These are phyloP conservation scores for Suhomyces faveliae DNA, from an alignment of 805 yeast genomes.

Conservation along the genomic window DNA sequence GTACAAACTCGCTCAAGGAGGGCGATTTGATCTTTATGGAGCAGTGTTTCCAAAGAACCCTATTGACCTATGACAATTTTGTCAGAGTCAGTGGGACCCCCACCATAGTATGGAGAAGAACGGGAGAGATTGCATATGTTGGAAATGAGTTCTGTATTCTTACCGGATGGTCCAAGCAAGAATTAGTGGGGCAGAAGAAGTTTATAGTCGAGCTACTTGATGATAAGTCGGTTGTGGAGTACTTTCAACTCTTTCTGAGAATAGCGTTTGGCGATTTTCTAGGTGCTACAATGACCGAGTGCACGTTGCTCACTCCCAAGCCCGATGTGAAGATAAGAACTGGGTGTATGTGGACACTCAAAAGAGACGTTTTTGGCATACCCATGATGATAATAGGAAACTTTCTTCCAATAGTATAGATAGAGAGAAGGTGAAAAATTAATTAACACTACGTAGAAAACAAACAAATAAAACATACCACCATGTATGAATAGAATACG, in stretches of 20 bases:
- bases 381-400: conserved; percentile 97
- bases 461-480: no score
- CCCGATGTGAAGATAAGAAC: conserved; percentile 61
- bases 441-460: no score
- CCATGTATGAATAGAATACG: no score
- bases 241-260: conserved; percentile 78
- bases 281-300: conserved; percentile 83
- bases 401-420: conserved; percentile 63
- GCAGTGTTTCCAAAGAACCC: conserved; percentile 90
- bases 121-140: conserved; percentile 92
- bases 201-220: conserved; percentile 84
- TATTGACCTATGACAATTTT: conserved; percentile 83
- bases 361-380: conserved; percentile 92
- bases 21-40: conserved; percentile 94
- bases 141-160: conserved; percentile 90
- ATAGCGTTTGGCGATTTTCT: conserved; percentile 89
- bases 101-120: conserved; percentile 91
- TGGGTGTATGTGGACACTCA: conserved; percentile 87
- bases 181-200: conserved; percentile 58
- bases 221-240: conserved; percentile 81
- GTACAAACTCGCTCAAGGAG: conserved; percentile 82
- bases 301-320: conserved; percentile 68
- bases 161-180: conserved; percentile 85
- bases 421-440: background rate
- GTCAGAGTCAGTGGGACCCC: conserved; percentile 89